Evolutionary conservation across 768 basidiomycete species (phyloP).

Genomic region (Russula sp.): DNA sequence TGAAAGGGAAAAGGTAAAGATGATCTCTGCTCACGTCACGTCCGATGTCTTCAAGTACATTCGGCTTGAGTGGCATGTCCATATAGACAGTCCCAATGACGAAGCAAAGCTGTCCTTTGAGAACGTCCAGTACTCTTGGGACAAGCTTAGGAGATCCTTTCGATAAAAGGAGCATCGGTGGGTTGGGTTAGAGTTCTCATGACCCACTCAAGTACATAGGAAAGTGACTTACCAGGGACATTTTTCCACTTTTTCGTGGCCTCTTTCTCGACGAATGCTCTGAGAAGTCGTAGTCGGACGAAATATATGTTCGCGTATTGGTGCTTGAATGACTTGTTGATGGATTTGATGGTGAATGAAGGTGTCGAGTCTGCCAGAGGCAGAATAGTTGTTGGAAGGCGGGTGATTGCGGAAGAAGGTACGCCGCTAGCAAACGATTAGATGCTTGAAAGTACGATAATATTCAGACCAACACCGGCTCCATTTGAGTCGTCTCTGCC

Average conservation of each 20-base stretch:
- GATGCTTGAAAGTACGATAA: background rate
- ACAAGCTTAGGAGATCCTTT: slow-evolving; percentile 65
- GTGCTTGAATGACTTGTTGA: slow-evolving; percentile 52
- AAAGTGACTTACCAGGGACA: slow-evolving; percentile 34
- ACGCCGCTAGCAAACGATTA: slow-evolving; percentile 11
- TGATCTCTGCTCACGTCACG: slow-evolving; percentile 65
- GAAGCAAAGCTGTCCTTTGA: slow-evolving; percentile 80
- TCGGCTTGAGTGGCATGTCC: slow-evolving; percentile 98
- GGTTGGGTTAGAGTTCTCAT: background rate
- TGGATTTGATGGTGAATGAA: slow-evolving; percentile 39
- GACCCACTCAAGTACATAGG: background rate
- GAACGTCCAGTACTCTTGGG: slow-evolving; percentile 81
- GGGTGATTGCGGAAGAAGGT: slow-evolving; percentile 5
- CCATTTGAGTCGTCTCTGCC: background rate
- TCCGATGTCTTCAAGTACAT: slow-evolving; percentile 92
- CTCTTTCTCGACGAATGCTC: slow-evolving; percentile 41
- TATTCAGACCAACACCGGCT: slow-evolving; percentile 7
- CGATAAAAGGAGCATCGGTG: background rate
- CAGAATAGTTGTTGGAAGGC: slow-evolving; percentile 13
- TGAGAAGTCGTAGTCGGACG: slow-evolving; percentile 46
- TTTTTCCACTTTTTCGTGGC: slow-evolving; percentile 48
- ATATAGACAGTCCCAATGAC: slow-evolving; percentile 94
- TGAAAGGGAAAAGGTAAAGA: background rate
- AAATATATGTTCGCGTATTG: slow-evolving; percentile 76
- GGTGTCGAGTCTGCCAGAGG: slow-evolving; percentile 17